phyloP scores from a whole-genome alignment of 768 basidiomycete genomes.

The Pulveroboletus frians region DNA sequence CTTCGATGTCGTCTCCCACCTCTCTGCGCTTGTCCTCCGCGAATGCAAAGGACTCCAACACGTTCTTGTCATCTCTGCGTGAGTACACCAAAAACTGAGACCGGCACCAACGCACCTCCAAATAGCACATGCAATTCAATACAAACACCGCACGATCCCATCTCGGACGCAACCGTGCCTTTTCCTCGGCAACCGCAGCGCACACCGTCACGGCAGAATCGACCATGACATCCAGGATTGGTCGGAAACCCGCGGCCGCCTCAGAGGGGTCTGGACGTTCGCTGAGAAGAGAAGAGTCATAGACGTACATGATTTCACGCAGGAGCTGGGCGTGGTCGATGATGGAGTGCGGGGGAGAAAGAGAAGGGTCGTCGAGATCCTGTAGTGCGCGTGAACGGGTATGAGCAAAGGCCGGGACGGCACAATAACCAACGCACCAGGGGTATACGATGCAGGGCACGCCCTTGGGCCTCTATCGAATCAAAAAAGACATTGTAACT shows the following conservation, averaged over 20 bases:
- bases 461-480: slow-evolving; percentile 79
- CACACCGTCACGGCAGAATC: slow-evolving; percentile 83
- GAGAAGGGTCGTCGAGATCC: slow-evolving; percentile 65
- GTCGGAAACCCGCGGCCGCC: slow-evolving; percentile 14
- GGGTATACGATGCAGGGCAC: slow-evolving; percentile 50
- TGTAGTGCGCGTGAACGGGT: slow-evolving; percentile 18
- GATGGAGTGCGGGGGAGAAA: slow-evolving; percentile 70
- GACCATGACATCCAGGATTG: slow-evolving; percentile 76
- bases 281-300: slow-evolving; percentile 78
- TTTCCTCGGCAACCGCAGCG: slow-evolving; percentile 59
- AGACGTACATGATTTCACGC: slow-evolving; percentile 84
- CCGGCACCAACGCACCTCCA: slow-evolving; percentile 51
- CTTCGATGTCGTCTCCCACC: slow-evolving; percentile 58
- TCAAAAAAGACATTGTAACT: slow-evolving; percentile 86
- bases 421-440: slow-evolving; percentile 38
- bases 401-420: neutral
- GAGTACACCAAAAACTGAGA: neutral
- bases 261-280: slow-evolving; percentile 27
- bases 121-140: slow-evolving; percentile 79
- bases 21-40: slow-evolving; percentile 53
- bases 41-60: slow-evolving; percentile 65
- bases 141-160: slow-evolving; percentile 87
- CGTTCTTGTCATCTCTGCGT: slow-evolving; percentile 38
- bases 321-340: slow-evolving; percentile 81
- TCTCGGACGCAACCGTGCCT: slow-evolving; percentile 43